A percentile compares a stretch with the other conserved stretches of the same genome.
These are phyloP conservation scores for Spathaspora sp. DNA, from an alignment of 1,139 yeast species.

Conservation along the genomic window DNA sequence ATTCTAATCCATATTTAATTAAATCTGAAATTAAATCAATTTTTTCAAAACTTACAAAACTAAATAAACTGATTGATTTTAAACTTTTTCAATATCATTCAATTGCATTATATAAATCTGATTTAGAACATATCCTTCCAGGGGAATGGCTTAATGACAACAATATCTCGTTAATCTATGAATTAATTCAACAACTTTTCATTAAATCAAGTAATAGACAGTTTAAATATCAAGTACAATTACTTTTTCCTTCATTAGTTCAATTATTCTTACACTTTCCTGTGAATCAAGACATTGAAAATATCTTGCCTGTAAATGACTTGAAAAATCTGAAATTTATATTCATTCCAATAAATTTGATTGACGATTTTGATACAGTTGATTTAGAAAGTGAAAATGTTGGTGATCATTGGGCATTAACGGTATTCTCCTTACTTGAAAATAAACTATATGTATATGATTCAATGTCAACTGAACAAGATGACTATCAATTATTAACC, in stretches of 20 bases:
- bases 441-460: constrained; percentile 37
- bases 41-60: constrained; percentile 5
- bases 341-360: constrained; percentile 41
- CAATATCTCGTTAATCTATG: constrained; percentile 63
- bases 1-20: constrained; percentile 21
- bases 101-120: constrained; percentile 40
- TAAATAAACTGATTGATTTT: constrained; percentile 18
- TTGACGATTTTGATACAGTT: constrained; percentile 29
- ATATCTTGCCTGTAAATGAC: constrained; percentile 32
- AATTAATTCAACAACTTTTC: constrained; percentile 38
- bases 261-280: constrained; percentile 44
- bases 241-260: constrained; percentile 39
- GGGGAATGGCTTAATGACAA: constrained; percentile 79
- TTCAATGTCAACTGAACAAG: constrained; percentile 32
- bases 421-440: constrained; percentile 32
- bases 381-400: constrained; percentile 32
- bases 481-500: constrained; percentile 6
- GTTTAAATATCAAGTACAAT: constrained; percentile 27
- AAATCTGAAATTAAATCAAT: constrained; percentile 23
- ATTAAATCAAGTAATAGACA: constrained; percentile 10
- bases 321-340: constrained; percentile 33
- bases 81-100: constrained; percentile 41
- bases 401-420: constrained; percentile 50
- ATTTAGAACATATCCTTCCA: constrained; percentile 36
- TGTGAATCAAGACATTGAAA: constrained; percentile 23